Evolutionary conservation across 164 flowering plant species (phyloP), one percentile per base, ranked within the genome.

Genomic region (Macadamia integrifolia): DNA sequence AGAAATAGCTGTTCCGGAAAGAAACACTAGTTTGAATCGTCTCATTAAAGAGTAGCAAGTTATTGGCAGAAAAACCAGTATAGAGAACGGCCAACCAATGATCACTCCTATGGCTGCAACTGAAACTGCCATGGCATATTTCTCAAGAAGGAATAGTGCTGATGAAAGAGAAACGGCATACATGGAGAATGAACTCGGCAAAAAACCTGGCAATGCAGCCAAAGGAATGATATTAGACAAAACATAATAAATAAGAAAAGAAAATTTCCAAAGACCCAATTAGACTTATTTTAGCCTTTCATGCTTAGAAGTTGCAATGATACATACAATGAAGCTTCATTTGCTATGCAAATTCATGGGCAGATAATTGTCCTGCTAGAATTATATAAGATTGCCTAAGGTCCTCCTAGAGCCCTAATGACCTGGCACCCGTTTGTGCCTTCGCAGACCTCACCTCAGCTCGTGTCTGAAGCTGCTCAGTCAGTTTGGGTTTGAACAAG

Each of bases 121-220:
- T 60, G 90, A 75, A 77, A 92, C 92, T 60, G 99, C 92, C 81
- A 77, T 58, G 9, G 89, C 92, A 69, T 77, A 88, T 76, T 83
- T 92, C 60, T 80, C 89, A 65, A 92, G 82, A 62, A 94, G 96
- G 77, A 82, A 86, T 40, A 94, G 75, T 46, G 92, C 99, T 9
- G 96, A 88, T 8, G 98, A 86, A 35, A 94, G 92, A 72, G 89
- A 80, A 68, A 94, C 84, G 17, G 97, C 88, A 84, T 94, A 94
- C 99, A 94, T 94, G 48, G 97, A 88, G 80, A 94, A 94, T 40
- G 99, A 90, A 79, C 99, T 94, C 46, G 99, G 99, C 79, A 94
- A 72, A 68, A 94, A 86, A 87, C 99, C 99, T 94, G 87, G 67
- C 17, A 70, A 60, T 4, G 64, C 72, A 49, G 12, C 44, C 60